Conservation (phyloP, 1,139 yeast genomes). For the Petasospora rhodanensis region DNA sequence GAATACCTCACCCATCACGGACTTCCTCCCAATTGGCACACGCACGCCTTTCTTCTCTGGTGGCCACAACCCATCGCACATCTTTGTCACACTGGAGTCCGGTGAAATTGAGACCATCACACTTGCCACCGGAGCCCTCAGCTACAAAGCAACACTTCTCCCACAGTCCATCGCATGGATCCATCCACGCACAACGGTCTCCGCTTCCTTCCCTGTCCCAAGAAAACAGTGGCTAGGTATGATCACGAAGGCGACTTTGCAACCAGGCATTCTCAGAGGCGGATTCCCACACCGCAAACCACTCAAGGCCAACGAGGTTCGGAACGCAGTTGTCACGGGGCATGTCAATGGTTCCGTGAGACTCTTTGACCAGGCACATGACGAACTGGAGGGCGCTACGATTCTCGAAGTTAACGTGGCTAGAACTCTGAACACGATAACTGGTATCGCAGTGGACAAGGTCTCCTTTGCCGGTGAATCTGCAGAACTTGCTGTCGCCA, state of each 20-base stretch:
- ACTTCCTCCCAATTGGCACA: constrained; percentile 48
- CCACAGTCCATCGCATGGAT: constrained; percentile 81
- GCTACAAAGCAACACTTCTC: constrained; percentile 55
- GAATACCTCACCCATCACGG: constrained; percentile 37
- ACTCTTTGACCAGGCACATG: constrained; percentile 76
- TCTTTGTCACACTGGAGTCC: constrained; percentile 54
- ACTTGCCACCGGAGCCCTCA: constrained; percentile 51
- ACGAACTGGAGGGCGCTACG: constrained; percentile 62
- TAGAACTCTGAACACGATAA: constrained; percentile 39
- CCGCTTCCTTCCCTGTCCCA: constrained; percentile 52
- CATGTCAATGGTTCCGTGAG: constrained; percentile 78
- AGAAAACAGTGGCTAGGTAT: constrained; percentile 75
- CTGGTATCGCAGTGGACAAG: constrained; percentile 43
- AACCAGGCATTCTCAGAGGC: constrained; percentile 54
- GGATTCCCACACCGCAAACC: constrained; percentile 65
- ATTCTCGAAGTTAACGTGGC: constrained; percentile 53
- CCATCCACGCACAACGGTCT: constrained; percentile 62
- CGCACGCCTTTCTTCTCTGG: constrained; percentile 66
- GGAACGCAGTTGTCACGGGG: constrained; percentile 73
- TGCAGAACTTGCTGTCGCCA: constrained; percentile 71
- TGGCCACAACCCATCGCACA: constrained; percentile 59
- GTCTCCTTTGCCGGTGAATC: constrained; percentile 75
- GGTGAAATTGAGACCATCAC: constrained; percentile 53
- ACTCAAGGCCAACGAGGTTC: constrained; percentile 52
- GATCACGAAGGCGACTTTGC: constrained; percentile 45